Percentiles rank a stretch among this genome's conserved stretches.
These are phyloP conservation scores for Tripterygium wilfordii DNA, from an alignment of 177 flowering plant genomes.

Conservation along the genomic window DNA sequence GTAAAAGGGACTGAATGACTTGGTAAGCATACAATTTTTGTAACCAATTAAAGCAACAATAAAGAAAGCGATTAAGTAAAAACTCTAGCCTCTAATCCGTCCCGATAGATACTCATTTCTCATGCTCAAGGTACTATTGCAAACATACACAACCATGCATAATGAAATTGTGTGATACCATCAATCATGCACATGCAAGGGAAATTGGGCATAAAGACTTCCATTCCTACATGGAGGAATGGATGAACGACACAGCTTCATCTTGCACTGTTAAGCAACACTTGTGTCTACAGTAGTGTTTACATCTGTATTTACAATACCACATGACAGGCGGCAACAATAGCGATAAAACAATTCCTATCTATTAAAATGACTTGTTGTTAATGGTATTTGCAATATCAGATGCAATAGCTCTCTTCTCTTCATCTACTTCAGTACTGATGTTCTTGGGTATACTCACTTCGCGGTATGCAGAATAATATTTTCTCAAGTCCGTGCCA, in stretches of 20 bases:
- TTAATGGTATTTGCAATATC: neutral
- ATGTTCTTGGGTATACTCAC: conserved; percentile 15
- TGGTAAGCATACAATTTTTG: no score
- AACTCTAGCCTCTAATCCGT: no score
- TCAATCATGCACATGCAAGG: no score
- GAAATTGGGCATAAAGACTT: no score
- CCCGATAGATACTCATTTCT: no score
- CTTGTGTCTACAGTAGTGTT: conserved; percentile 10
- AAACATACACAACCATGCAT: no score
- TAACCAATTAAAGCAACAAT: no score
- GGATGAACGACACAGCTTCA: conserved; percentile 16
- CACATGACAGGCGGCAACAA: conserved; percentile 7
- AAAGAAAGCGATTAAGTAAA: no score
- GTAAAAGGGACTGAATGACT: no score
- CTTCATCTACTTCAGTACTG: neutral
- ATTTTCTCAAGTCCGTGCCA: conserved; percentile 11
- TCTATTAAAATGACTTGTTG: neutral
- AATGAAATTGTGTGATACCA: no score
- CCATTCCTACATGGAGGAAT: no score
- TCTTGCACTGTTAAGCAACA: conserved; percentile 8
- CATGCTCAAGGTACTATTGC: no score
- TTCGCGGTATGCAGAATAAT: conserved; percentile 14
- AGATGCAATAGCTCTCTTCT: conserved; percentile 2
- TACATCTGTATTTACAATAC: neutral
- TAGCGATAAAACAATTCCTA: neutral